Evolutionary conservation across 371 early-diverging fungal species (phyloP).

Genomic region (Mucor sp.): DNA sequence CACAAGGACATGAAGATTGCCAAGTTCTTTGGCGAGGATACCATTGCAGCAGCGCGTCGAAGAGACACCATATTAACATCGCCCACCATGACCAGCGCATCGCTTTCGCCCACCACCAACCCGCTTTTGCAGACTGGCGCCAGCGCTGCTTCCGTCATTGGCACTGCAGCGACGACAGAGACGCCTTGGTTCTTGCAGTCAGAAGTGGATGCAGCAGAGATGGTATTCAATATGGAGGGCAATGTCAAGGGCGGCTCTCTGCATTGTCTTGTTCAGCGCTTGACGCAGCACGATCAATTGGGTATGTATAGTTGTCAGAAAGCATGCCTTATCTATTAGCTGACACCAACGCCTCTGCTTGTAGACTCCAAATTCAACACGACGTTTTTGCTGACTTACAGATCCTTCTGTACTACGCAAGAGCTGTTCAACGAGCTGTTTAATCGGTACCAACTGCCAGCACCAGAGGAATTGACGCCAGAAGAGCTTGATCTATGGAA

Average conservation of each 20-base stretch:
- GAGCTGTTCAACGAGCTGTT: slow-evolving; percentile 76
- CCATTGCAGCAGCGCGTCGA: slow-evolving; percentile 36
- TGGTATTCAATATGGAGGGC: slow-evolving; percentile 84
- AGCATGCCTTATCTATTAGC: background rate
- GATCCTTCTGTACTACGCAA: slow-evolving; percentile 78
- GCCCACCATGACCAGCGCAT: background rate
- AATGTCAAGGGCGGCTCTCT: slow-evolving; percentile 91
- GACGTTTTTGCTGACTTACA: slow-evolving; percentile 90
- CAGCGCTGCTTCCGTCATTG: background rate
- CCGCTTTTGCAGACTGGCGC: background rate
- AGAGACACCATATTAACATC: slow-evolving; percentile 32
- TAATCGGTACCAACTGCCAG: slow-evolving; percentile 69
- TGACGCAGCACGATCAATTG: slow-evolving; percentile 85
- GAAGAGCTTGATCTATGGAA: slow-evolving; percentile 80
- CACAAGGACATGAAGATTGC: slow-evolving; percentile 45
- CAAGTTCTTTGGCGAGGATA: slow-evolving; percentile 74
- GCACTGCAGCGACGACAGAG: background rate
- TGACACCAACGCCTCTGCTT: background rate
- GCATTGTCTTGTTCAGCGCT: slow-evolving; percentile 78
- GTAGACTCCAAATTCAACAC: slow-evolving; percentile 76
- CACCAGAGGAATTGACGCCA: slow-evolving; percentile 68
- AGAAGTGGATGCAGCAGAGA: slow-evolving; percentile 71
- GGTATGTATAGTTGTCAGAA: slow-evolving; percentile 61
- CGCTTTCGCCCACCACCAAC: background rate
- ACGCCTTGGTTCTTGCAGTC: slow-evolving; percentile 58